Evolutionary conservation across 1,284 basidiomycete genomes (phyloP), one percentile per base, ranked within the genome.

Genomic region (Amylostereum areolatum): DNA sequence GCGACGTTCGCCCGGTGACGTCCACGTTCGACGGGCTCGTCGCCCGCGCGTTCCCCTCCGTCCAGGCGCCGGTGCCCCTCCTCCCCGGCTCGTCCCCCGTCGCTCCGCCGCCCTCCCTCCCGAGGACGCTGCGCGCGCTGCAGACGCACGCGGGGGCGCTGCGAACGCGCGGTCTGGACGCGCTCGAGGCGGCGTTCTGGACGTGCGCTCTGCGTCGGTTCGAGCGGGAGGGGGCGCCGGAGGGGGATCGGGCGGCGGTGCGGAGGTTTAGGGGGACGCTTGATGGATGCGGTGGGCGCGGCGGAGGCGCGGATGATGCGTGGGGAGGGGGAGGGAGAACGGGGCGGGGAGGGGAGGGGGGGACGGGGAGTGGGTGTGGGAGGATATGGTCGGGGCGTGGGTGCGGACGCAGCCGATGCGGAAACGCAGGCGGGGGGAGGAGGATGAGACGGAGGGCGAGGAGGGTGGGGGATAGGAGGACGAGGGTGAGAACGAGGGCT

Each of bases 111-210:
- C 53, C 55, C 29, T 52, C 50, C 31, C 47, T 61, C 49, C 55
- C 55, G 47, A 28, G 43, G 24, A 59, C 67, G 43, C 52, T 63
- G 53, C 52, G 62, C 27, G 45, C 57, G 45, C 51, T 72, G 8
- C 51, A 64, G 12, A 46, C 47, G 0, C 68, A 72, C 47, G 70
- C 74, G 0, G 54, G 53, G 3, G 51, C 59, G 10, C 59, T 81
- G 24, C 64, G 64, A 18, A 57, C 57, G 0, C 62, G 66, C 40
- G 57, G 57, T 10, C 58, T 79, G 9, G 62, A 66, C 8, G 58
- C 55, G 8, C 67, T 78, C 32, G 76, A 80, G 47, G 76, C 75
- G 11, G 74, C 75, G 2, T 59, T 81, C n/a, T 81, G 74, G 72
- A 69, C 69, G 9, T 75, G 72, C 52, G 70, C 71, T 2, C 71